phyloP scores from a whole-genome alignment of 148 eudicot genomes.

The Nepenthes gracilis region DNA sequence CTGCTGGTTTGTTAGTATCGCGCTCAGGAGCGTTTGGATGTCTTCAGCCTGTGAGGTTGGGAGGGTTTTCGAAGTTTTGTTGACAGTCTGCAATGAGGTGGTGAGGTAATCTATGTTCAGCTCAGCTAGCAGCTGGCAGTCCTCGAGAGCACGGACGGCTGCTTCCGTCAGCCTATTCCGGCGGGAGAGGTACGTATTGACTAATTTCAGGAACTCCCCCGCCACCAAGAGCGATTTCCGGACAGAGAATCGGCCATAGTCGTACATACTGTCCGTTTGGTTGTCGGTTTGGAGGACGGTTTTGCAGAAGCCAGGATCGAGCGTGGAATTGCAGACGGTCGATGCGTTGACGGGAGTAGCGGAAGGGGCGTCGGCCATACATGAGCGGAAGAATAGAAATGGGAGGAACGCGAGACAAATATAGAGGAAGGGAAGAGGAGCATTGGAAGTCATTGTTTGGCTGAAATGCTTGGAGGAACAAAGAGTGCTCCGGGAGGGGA shows the following conservation, averaged over 20 bases:
- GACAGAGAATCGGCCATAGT: conserved; percentile 37
- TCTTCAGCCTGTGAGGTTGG: conserved; percentile 32
- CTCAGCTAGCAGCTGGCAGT: conserved; percentile 34
- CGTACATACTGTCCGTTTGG: conserved; percentile 33
- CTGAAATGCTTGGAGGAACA: too few species aligned
- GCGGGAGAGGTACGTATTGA: conserved; percentile 23
- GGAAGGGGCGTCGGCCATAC: neutral
- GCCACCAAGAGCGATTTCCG: conserved; percentile 30
- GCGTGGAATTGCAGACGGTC: conserved; percentile 32
- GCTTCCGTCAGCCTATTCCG: conserved; percentile 18
- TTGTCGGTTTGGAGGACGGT: conserved; percentile 21
- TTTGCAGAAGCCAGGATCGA: conserved; percentile 35
- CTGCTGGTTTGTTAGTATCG: conserved; percentile 58
- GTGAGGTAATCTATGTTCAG: conserved; percentile 32
- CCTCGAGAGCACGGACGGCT: conserved; percentile 34
- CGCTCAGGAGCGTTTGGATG: conserved; percentile 59
- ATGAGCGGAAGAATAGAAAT: neutral
- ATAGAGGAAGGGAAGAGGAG: conserved; percentile 5
- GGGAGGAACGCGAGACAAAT: conserved; percentile 3
- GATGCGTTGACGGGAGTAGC: conserved; percentile 8
- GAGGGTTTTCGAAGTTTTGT: conserved; percentile 18
- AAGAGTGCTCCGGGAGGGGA: too few species aligned
- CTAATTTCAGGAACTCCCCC: conserved; percentile 17
- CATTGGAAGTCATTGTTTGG: neutral
- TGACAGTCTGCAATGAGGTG: conserved; percentile 17